Percentiles rank a stretch among this genome's conserved stretches.
Evolutionary conservation across 352 stramenopile species (phyloP).

Genomic region (Phytophthora hibernalis): DNA sequence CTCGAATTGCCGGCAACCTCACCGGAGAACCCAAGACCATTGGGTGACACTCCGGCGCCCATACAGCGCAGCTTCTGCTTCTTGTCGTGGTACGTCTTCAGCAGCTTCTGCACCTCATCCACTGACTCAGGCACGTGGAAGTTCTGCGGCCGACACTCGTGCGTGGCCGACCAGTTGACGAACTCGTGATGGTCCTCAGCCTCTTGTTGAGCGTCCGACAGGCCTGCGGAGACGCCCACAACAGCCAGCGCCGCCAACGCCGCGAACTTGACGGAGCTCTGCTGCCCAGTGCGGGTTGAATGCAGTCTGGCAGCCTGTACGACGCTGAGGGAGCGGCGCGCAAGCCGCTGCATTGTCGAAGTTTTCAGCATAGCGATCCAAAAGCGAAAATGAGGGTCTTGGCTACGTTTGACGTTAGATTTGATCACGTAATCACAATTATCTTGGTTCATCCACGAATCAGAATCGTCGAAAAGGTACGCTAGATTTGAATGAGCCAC

Average conservation of each 20-base stretch:
- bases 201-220: slow-evolving; percentile 21
- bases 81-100: slow-evolving; percentile 64
- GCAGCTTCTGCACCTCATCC: slow-evolving; percentile 71
- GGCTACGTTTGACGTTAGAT: neutral
- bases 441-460: slow-evolving; percentile 10
- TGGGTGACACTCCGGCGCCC: slow-evolving; percentile 96
- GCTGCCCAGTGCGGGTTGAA: slow-evolving; percentile 14
- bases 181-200: slow-evolving; percentile 66
- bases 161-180: slow-evolving; percentile 85
- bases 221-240: slow-evolving; percentile 16
- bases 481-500: slow-evolving; percentile 3
- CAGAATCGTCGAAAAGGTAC: neutral
- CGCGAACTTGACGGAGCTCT: slow-evolving; percentile 16
- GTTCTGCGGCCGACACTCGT: slow-evolving; percentile 70
- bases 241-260: slow-evolving; percentile 30
- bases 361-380: slow-evolving; percentile 11
- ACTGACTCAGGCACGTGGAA: slow-evolving; percentile 79
- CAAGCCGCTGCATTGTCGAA: slow-evolving; percentile 13
- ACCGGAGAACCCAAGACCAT: slow-evolving; percentile 94
- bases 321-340: slow-evolving; percentile 2
- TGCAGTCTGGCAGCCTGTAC: slow-evolving; percentile 19
- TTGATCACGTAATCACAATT: slow-evolving; percentile 12
- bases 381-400: slow-evolving; percentile 12
- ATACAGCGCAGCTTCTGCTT: slow-evolving; percentile 92
- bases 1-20: slow-evolving; percentile 29